Percentiles rank a stretch among this genome's conserved stretches.
These are phyloP conservation scores for Parathielavia appendiculata DNA, from an alignment of 495 filamentous ascomycete genomes.

Conservation along the genomic window DNA sequence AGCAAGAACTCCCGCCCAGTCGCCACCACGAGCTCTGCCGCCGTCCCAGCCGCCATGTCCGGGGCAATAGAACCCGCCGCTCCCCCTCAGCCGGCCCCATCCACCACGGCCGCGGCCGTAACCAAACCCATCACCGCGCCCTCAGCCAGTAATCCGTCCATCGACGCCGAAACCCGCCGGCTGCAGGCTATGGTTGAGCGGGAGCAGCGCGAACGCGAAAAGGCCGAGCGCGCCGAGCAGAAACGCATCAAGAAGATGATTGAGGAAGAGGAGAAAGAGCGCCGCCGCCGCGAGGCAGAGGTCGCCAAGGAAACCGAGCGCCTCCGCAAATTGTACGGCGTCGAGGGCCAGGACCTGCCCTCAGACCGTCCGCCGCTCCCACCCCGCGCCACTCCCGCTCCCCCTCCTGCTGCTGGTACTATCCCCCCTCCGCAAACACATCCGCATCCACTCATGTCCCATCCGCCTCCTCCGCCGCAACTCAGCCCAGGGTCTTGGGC, in stretches of 20 bases:
- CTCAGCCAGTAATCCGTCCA: slow-evolving; percentile 48
- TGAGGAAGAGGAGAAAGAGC: slow-evolving; percentile 69
- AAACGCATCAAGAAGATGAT: slow-evolving; percentile 70
- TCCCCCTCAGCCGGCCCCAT: neutral
- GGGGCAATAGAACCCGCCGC: slow-evolving; percentile 22
- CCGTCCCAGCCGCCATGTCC: slow-evolving; percentile 29
- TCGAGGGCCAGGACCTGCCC: slow-evolving; percentile 41
- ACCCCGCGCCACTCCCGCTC: slow-evolving; percentile 13
- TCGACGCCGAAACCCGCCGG: slow-evolving; percentile 60
- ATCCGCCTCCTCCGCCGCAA: neutral
- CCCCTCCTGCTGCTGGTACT: neutral
- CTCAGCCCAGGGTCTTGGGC: slow-evolving; percentile 1
- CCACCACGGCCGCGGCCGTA: slow-evolving; percentile 14
- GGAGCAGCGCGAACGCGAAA: slow-evolving; percentile 49
- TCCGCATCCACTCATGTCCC: neutral
- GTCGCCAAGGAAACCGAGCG: slow-evolving; percentile 82
- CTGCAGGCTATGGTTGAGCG: slow-evolving; percentile 50
- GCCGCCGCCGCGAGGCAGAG: slow-evolving; percentile 60
- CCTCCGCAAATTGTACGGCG: slow-evolving; percentile 66
- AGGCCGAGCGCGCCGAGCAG: slow-evolving; percentile 55
- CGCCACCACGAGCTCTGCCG: slow-evolving; percentile 8
- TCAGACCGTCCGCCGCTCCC: slow-evolving; percentile 23
- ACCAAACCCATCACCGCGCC: slow-evolving; percentile 25
- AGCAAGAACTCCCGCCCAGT: slow-evolving; percentile 44
- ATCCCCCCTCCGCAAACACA: too few species aligned